Base-by-base conservation (phyloP, 2,329 filamentous ascomycete species). In the Pestalotiopsis fici region DNA sequence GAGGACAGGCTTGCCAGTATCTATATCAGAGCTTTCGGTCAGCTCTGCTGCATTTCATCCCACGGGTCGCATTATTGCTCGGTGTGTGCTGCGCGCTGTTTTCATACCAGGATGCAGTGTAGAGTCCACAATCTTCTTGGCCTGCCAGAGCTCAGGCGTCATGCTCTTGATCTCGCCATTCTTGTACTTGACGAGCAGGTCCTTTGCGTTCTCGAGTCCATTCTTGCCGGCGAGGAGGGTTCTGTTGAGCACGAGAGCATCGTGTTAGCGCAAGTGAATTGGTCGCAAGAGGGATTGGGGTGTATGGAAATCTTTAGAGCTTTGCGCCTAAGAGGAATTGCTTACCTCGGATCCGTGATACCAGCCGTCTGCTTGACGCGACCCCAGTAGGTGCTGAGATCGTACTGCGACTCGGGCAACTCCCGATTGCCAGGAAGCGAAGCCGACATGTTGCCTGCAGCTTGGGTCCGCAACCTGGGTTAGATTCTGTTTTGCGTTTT, bases 101-200 rank as follows among this genome's bases (percentile, higher is more conserved):
- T 65, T 69, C 86, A 72, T 89, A 97, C 94, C 94, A 72, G 96
- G 96, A 79, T 99, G 96, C 71, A 99, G 83, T 15, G 96, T 99
- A 69, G 96, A 95, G 81, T 99, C 96, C 66, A 98, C 93, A 72
- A 97, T 90, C 86, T 98, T 98, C 88, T 99, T 99, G 57, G 96
- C 96, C 70, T 88, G 85, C 96, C 96, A 99, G 74, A 99, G 83
- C 75, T 97, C 93, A 1, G 93, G 91, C 21, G 91, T 97, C 94
- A 98, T 97, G 65, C 88, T 83, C 73, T 86, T 82, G 69, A 93
- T 84, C 80, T 93, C 89, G 72, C 94, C 95, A 75, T 90, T 90
- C 86, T 98, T 98, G 84, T 98, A 99, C 54, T 90, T 86, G 13
- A 91, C 87, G 69, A 99, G 86, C 74, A 97, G 85, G 69, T 85